phyloP scores from a whole-genome alignment of 2,329 filamentous ascomycete genomes.

The Sporothrix curviconia region DNA sequence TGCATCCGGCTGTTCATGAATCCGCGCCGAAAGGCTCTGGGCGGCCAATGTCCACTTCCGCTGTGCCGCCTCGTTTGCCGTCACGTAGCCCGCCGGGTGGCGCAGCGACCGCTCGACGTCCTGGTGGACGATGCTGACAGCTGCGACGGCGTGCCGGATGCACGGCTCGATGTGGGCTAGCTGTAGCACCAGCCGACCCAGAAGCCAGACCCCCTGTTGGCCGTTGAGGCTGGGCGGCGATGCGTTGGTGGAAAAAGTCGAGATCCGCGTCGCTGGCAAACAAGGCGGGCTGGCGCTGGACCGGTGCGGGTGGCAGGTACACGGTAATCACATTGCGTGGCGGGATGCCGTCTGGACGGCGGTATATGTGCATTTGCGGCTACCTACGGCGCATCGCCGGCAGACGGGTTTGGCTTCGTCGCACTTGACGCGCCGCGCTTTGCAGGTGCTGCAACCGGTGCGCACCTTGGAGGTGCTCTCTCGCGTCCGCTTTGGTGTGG shows the following conservation, averaged over 20 bases:
- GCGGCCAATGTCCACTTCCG: background rate
- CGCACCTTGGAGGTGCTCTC: constrained; percentile 4
- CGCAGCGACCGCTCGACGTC: background rate
- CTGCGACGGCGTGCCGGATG: background rate
- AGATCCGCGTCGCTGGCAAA: background rate
- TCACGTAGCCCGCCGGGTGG: background rate
- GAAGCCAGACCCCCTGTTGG: background rate
- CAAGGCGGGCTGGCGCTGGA: background rate
- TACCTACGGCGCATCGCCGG: background rate
- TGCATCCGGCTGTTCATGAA: background rate
- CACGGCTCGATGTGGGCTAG: background rate
- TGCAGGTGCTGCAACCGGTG: background rate
- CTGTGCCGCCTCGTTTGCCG: background rate
- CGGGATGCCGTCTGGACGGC: background rate
- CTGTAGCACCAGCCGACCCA: background rate
- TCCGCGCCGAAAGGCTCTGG: background rate
- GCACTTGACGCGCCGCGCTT: background rate
- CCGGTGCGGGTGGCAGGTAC: background rate
- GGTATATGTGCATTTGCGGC: background rate
- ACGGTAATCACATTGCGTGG: background rate
- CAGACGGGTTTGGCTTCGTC: constrained; percentile 2
- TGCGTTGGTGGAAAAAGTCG: constrained; percentile 2
- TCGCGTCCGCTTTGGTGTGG: background rate
- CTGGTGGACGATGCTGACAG: background rate
- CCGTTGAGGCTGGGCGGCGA: background rate